These are phyloP conservation scores for Pseudotsuga menziesii DNA, from an alignment of 75 land plant species.

Conservation along the genomic window DNA sequence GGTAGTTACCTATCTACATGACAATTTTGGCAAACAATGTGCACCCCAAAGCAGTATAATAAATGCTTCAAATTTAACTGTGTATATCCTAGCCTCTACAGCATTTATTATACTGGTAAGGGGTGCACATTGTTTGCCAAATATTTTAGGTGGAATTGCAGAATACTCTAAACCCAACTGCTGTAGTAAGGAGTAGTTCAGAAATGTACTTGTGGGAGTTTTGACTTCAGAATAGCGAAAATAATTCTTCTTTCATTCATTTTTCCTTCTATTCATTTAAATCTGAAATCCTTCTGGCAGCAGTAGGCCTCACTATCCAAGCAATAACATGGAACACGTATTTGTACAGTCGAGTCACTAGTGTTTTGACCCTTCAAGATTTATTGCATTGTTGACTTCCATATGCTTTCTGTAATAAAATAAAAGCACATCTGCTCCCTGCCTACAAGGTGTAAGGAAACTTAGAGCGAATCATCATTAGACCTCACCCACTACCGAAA, in stretches of 20 bases:
- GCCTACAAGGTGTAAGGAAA: not conserved
- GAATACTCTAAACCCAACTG: not conserved
- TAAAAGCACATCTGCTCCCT: not conserved
- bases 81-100: too few relatives aligned
- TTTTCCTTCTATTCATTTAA: not conserved
- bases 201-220: not conserved
- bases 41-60: too few relatives aligned
- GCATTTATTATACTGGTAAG: too few relatives aligned
- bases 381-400: too few relatives aligned
- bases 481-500: not conserved
- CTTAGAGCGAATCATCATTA: not conserved
- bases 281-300: not conserved
- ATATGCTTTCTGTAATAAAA: too few relatives aligned
- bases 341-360: not conserved
- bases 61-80: too few relatives aligned
- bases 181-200: not conserved
- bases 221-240: not conserved
- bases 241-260: not conserved
- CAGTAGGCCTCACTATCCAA: not conserved
- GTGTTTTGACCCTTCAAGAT: too few relatives aligned
- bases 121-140: too few relatives aligned
- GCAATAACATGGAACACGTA: not conserved
- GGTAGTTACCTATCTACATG: too few relatives aligned
- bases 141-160: too few relatives aligned
- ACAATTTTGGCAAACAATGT: too few relatives aligned